Base-by-base conservation (phyloP, 768 basidiomycete species). In the button mushroom (Agaricus bisporus) region DNA sequence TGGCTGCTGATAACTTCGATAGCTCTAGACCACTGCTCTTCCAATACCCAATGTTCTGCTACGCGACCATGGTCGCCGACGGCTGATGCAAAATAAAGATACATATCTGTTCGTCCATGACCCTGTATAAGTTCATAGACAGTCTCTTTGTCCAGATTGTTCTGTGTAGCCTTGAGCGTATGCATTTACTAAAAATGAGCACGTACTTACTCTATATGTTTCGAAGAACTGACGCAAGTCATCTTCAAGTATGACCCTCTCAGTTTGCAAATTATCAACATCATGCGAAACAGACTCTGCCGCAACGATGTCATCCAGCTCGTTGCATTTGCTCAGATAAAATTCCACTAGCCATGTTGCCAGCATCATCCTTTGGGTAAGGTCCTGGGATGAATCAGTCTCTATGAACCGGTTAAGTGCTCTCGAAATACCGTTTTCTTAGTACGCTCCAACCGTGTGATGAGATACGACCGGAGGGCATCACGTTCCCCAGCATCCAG, bases 311-410 rank as follows among this genome's bases (percentile, higher is more conserved):
- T 98, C 97, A 63, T 99, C 97, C 48, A 98, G 73, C 57, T 95
- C 91, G 63, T 97, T 95, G 67, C 91, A 93, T 73, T 97, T 98
- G 69, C 89, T 89, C 14, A 99, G 81, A 64, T 94, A 98, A 59
- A 98, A 92, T 68, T 99, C 97, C 28, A 97, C 87, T 11, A 99
- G 82, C 97, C 97, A 99, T 0, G 94, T 98, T 15, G 97, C 95
- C 17, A 99, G 73, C 85, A 98, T 93, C 87, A 94, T 94, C 38
- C 97, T 80, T 66, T 98, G 95, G 0, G 92, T 94, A 37, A 88
- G 60, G 61, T 97, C 93, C 95, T 98, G 49, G 20, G 51, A 11
- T 25, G 49, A 18, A 11, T 47, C 10, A 53, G 29, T 14, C 9
- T 18, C 49, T 22, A 36, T 2, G 35, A 26, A 3, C 43, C 48